Evolutionary conservation across 768 basidiomycete species (phyloP).

Genomic region (Neoboletus magnificus): DNA sequence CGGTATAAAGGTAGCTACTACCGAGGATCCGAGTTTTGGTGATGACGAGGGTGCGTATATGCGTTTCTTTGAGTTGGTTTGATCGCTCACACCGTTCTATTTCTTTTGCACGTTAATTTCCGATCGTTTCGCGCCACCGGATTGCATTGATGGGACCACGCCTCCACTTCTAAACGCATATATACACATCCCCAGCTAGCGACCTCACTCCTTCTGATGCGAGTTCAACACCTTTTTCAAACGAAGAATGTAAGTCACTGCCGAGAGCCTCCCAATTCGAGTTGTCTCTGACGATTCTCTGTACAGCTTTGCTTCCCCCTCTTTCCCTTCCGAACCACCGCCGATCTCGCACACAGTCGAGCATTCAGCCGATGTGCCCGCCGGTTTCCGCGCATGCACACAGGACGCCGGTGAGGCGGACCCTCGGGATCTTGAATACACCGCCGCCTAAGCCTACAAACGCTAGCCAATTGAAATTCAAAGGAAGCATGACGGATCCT

Average conservation of each 20-base stretch:
- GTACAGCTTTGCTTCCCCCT: constrained; percentile 52
- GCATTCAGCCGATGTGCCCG: constrained; percentile 35
- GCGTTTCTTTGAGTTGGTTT: constrained; percentile 6
- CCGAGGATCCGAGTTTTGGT: constrained; percentile 35
- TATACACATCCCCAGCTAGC: constrained; percentile 48
- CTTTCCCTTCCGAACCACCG: constrained; percentile 54
- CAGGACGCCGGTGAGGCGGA: constrained; percentile 34
- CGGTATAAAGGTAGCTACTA: constrained; percentile 60
- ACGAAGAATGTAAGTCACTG: constrained; percentile 46
- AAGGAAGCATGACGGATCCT: constrained; percentile 73
- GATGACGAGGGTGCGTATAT: constrained; percentile 50
- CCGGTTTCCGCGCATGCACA: constrained; percentile 25
- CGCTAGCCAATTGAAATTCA: constrained; percentile 53
- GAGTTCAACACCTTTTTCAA: constrained; percentile 45
- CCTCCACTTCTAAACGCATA: constrained; percentile 23
- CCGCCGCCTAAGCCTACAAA: constrained; percentile 66
- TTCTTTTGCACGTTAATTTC: neutral
- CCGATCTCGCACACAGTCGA: constrained; percentile 60
- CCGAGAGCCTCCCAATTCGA: constrained; percentile 15
- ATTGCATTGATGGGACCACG: neutral
- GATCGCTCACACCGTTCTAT: constrained; percentile 15
- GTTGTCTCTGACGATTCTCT: constrained; percentile 15
- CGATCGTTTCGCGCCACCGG: constrained; percentile 4
- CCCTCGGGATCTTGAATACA: constrained; percentile 44
- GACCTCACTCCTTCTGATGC: constrained; percentile 48